phyloP scores from a whole-genome alignment of 345 rosid genomes.

The Acer saccharum region DNA sequence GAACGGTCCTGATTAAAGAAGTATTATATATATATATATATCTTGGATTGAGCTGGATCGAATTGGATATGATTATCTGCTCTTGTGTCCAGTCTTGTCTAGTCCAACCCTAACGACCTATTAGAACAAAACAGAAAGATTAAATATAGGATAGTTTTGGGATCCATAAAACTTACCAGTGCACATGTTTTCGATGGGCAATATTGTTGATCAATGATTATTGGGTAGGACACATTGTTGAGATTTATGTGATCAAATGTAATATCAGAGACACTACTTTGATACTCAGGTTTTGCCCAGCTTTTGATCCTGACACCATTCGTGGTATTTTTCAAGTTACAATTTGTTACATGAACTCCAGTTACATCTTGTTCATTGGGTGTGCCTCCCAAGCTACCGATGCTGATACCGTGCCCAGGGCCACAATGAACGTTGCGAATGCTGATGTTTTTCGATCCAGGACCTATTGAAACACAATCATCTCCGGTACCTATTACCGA shows the following conservation, averaged over 20 bases:
- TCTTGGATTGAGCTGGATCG: no score
- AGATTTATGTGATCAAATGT: conserved; percentile 21
- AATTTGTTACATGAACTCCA: conserved; percentile 15
- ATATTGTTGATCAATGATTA: conserved; percentile 39
- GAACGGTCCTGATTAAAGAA: no score
- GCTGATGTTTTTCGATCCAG: conserved; percentile 36
- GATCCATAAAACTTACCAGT: not conserved
- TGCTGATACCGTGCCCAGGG: conserved; percentile 46
- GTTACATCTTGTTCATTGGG: conserved; percentile 20
- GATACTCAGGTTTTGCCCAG: conserved; percentile 16
- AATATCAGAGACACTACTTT: conserved; percentile 7
- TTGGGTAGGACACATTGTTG: conserved; percentile 28
- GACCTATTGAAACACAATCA: conserved; percentile 54
- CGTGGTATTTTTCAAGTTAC: conserved; percentile 23
- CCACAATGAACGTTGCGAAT: conserved; percentile 48
- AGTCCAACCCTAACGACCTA: no score
- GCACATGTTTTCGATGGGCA: conserved; percentile 26
- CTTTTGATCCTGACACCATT: conserved; percentile 45
- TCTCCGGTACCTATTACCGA: conserved; percentile 55
- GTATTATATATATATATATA: no score
- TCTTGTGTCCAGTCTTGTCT: no score
- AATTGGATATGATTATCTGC: no score
- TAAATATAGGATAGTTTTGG: no score
- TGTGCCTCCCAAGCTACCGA: conserved; percentile 41
- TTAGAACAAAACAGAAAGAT: no score